These are phyloP conservation scores for Cordyceps militaris DNA, from an alignment of 2,329 filamentous ascomycete genomes.

Conservation along the genomic window DNA sequence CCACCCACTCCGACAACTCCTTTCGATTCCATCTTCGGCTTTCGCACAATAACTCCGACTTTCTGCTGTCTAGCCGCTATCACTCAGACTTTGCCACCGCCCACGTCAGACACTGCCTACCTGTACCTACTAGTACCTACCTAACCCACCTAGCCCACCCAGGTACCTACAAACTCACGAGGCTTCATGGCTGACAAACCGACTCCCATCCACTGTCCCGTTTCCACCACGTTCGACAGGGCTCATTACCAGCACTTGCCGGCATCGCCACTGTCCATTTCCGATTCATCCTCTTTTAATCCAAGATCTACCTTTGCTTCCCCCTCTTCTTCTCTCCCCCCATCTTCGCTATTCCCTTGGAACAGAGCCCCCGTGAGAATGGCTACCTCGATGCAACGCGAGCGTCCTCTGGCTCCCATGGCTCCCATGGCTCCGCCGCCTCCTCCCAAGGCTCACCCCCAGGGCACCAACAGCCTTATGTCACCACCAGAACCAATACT, in stretches of 20 bases:
- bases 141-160: not conserved
- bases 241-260: slow-evolving; percentile 1
- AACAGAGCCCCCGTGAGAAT: slow-evolving; percentile 3
- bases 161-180: no score
- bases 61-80: not conserved
- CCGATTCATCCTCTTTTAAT: slow-evolving; percentile 7
- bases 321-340: slow-evolving; percentile 9
- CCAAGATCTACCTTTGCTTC: slow-evolving; percentile 2
- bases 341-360: not conserved
- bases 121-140: not conserved
- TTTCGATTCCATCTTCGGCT: not conserved
- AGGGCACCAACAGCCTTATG: slow-evolving; percentile 48
- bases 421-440: slow-evolving; percentile 24
- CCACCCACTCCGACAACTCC: no score
- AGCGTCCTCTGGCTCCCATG: slow-evolving; percentile 20
- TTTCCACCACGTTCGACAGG: slow-evolving; percentile 13
- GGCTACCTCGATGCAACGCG: slow-evolving; percentile 18
- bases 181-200: slow-evolving; percentile 11
- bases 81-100: slow-evolving; percentile 7
- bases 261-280: slow-evolving; percentile 6
- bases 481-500: slow-evolving; percentile 52
- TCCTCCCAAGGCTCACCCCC: slow-evolving; percentile 27
- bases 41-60: not conserved
- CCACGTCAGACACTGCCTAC: slow-evolving; percentile 9
- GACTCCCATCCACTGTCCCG: not conserved